Evolutionary conservation across 2,329 filamentous ascomycete genomes (phyloP).

Genomic region (Alternaria gansuensis): DNA sequence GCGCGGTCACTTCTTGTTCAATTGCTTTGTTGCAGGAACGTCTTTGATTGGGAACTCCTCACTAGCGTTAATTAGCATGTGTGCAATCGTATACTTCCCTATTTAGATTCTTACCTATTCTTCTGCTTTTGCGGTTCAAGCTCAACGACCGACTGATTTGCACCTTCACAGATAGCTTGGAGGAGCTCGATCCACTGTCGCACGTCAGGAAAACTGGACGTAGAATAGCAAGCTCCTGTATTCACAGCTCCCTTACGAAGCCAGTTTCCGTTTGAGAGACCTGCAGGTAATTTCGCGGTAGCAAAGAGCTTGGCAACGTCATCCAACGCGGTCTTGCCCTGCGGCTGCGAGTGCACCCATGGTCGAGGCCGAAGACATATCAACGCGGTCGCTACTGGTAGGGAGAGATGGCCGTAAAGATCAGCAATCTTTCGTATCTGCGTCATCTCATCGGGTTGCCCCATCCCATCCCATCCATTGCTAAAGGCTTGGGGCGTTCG

Average conservation of each 20-base stretch:
- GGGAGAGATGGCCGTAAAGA: neutral
- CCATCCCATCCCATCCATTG: too few relatives aligned
- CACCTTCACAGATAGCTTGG: neutral
- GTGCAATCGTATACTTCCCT: too few relatives aligned
- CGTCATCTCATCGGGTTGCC: neutral
- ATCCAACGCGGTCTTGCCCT: neutral
- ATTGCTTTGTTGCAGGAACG: too few relatives aligned
- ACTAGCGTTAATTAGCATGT: too few relatives aligned
- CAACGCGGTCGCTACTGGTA: neutral
- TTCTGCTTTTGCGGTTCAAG: too few relatives aligned
- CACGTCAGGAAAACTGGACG: neutral
- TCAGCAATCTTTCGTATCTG: neutral
- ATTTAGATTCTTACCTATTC: too few relatives aligned
- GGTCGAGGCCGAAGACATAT: neutral
- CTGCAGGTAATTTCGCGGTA: neutral
- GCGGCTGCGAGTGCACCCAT: neutral
- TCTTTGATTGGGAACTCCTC: too few relatives aligned
- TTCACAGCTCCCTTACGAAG: neutral
- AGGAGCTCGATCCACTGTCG: neutral
- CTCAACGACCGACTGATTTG: neutral
- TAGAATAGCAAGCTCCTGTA: neutral
- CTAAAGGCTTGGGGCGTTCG: neutral
- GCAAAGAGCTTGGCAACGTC: neutral
- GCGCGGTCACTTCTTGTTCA: too few relatives aligned
- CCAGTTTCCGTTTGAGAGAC: neutral